A percentile compares a stretch with the other conserved stretches of the same genome.
Evolutionary conservation across 352 stramenopile species (phyloP).

Genomic region (Blastocystis sp.): DNA sequence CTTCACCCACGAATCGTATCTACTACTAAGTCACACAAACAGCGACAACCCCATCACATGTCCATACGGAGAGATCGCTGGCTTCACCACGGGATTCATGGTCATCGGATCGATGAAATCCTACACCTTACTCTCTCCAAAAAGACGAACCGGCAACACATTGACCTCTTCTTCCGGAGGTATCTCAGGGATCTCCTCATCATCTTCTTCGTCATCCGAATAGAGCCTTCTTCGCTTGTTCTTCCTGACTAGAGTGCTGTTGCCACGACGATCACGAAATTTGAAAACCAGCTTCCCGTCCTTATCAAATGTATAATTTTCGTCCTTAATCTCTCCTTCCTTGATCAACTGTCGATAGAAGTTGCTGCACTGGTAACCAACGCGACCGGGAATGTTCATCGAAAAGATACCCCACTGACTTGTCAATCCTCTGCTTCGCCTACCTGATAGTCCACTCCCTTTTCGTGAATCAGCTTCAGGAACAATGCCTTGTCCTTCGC

Average conservation of each 20-base stretch:
- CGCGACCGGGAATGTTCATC: slow-evolving; percentile 59
- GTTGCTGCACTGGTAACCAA: slow-evolving; percentile 60
- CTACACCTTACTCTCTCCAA: neutral
- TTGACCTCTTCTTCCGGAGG: neutral
- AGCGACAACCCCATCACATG: slow-evolving; percentile 59
- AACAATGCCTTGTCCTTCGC: slow-evolving; percentile 57
- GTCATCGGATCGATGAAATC: slow-evolving; percentile 60
- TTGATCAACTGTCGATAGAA: slow-evolving; percentile 59
- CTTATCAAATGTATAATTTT: slow-evolving; percentile 55
- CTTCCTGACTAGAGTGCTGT: neutral
- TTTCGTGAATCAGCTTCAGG: slow-evolving; percentile 28
- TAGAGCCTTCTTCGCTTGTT: neutral
- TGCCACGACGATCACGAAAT: slow-evolving; percentile 1
- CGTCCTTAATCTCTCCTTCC: slow-evolving; percentile 57
- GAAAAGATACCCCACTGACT: slow-evolving; percentile 59
- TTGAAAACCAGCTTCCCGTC: slow-evolving; percentile 58
- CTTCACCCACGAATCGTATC: slow-evolving; percentile 59
- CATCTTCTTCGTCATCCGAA: neutral
- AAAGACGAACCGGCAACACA: neutral
- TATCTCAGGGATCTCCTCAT: neutral
- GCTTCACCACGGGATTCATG: slow-evolving; percentile 58
- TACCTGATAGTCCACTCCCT: slow-evolving; percentile 57
- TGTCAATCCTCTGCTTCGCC: slow-evolving; percentile 19
- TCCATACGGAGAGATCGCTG: slow-evolving; percentile 60
- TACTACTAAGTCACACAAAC: neutral